These are phyloP conservation scores for Tricharina praecox DNA, from an alignment of 495 filamentous ascomycete genomes.

Conservation along the genomic window DNA sequence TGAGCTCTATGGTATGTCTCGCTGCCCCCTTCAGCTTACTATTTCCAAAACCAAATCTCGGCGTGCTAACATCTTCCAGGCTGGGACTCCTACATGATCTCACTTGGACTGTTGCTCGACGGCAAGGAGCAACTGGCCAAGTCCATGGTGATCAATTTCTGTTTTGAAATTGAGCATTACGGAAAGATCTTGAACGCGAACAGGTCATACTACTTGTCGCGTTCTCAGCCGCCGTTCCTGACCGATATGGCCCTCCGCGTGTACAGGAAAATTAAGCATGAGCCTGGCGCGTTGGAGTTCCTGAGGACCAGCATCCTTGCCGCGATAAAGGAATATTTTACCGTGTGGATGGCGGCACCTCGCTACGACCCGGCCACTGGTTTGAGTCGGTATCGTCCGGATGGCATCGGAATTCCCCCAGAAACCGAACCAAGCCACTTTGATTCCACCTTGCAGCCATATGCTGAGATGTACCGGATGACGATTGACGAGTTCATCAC, in stretches of 20 bases:
- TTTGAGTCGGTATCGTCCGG: slow-evolving; percentile 77
- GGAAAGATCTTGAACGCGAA: slow-evolving; percentile 96
- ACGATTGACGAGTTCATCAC: slow-evolving; percentile 62
- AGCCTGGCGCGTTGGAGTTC: slow-evolving; percentile 60
- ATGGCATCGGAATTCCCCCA: slow-evolving; percentile 79
- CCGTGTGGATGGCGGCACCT: slow-evolving; percentile 69
- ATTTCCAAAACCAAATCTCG: slow-evolving; percentile 1
- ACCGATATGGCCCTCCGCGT: slow-evolving; percentile 91
- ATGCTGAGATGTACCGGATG: slow-evolving; percentile 69
- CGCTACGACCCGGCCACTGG: slow-evolving; percentile 63
- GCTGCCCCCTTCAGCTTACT: neutral
- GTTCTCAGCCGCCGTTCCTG: slow-evolving; percentile 89
- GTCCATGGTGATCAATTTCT: slow-evolving; percentile 87
- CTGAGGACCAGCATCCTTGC: slow-evolving; percentile 62
- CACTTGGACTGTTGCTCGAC: slow-evolving; percentile 66
- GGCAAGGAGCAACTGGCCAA: slow-evolving; percentile 71
- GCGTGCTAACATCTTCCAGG: slow-evolving; percentile 21
- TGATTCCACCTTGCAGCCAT: slow-evolving; percentile 67
- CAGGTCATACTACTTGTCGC: slow-evolving; percentile 79
- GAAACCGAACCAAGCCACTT: slow-evolving; percentile 88
- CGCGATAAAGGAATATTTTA: slow-evolving; percentile 93
- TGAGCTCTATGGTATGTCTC: slow-evolving; percentile 56
- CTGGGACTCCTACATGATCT: slow-evolving; percentile 97
- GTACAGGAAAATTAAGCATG: slow-evolving; percentile 71
- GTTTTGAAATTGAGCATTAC: slow-evolving; percentile 95